Evolutionary conservation across 371 early-diverging fungal species (phyloP), one percentile per base, ranked within the genome.

Genomic region (Umbelopsis sp.): DNA sequence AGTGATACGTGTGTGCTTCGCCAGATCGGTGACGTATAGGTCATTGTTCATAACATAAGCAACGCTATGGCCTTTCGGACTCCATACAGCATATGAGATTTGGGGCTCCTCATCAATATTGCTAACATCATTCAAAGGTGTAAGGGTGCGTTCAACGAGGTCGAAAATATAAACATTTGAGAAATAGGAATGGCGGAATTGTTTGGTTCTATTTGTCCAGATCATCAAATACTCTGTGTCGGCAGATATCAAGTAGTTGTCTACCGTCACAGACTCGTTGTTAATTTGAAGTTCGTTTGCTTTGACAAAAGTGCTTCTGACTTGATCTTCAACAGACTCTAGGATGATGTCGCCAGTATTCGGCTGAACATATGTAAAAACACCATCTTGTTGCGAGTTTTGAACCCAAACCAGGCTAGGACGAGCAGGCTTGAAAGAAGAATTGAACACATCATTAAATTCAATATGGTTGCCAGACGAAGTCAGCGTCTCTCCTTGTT

Each of bases 11-110:
- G 83, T 86, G 52, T 92, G 88, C 7, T 78, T 76, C 51, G 74
- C 67, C 66, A 92, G 81, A 65, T 93, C 90, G 12, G 91, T 78
- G 4, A 96, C 84, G 75, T 90, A 95, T 6, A 98, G 63, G 71
- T 98, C 90, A 80, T 97, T 97, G 70, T 92, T 88, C 67, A 89
- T 84, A 14, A 97, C 93, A 85, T 93, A 97, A 25, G 93, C 91
- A 51, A 96, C 78, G 50, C 77, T 86, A 73, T 96, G 93, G 4
- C 94, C 96, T 1, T 73, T 79, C 1, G 96, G 93, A 69, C 92
- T 89, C 93, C 93, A 97, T 50, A 78, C 76, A 5, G 92, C 94
- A 72, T 87, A 90, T 46, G 77, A 80, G 18, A 85, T 88, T 67
- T 68, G 74, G 71, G 79, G 85, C 20, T 48, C 63, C n/a, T 52